Evolutionary conservation across 805 yeast genomes (phyloP), one percentile per base, ranked within the genome.

Genomic region (Yamadazyma akitaensis): DNA sequence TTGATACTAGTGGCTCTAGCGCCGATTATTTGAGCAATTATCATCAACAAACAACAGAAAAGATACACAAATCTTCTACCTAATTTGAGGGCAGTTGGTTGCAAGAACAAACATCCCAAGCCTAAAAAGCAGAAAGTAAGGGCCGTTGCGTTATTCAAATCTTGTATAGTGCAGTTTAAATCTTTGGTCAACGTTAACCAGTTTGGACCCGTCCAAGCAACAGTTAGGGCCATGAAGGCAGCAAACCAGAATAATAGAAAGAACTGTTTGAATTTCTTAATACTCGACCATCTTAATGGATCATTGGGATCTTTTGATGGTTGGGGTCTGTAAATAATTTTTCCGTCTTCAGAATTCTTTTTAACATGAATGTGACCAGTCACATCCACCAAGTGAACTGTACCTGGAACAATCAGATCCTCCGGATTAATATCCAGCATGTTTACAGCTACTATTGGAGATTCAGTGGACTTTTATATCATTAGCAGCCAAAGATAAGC

Each of bases 311-410:
- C 58, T 33, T 57, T 51, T 36, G 62, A 53, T 11, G 73, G 72
- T 43, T 64, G 69, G 2, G 72, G 72, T 32, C 61, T 63, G 18
- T 67, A 58, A 42, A 68, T 67, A 30, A 67, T 59, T 21, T 60
- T 54, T 2, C 57, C 50, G n/a, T 45, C 40, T 14, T 42, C 40
- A 6, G 35, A 44, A 14, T 57, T 56, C 37, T 60, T 55, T 25
- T 53, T 47, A 2, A 57, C 60, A 19, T 51, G 49, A 32, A 63
- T 50, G 18, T 32, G 47, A 0, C 65, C 65, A 7, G 53, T 59
- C 19, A 63, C 28, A 45, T 67, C 70, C 34, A 67, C 62, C 37
- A 67, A 58, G 42, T 67, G 72, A 16, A 64, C 57, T 6, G 70
- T 65, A 4, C 72, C 73, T 0, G 73, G 73, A 16, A 63, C 61